Evolutionary conservation across 2,329 filamentous ascomycete species (phyloP), one percentile per base, ranked within the genome.

Genomic region (Aspergillus sp.): DNA sequence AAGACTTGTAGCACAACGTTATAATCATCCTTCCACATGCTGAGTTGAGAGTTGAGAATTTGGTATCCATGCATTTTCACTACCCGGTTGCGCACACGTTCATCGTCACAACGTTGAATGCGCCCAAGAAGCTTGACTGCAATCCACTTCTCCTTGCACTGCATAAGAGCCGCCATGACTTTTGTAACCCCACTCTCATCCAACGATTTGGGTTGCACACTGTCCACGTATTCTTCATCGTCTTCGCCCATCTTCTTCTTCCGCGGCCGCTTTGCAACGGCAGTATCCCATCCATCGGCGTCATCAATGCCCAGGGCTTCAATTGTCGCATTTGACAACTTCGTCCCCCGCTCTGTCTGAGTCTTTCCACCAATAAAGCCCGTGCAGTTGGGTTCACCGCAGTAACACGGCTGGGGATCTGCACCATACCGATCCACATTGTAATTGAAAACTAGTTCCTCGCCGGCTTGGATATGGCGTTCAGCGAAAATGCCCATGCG

Each of bases 61-160:
- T 93, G 90, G 73, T 99, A 99, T 52, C 93, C 95, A 79, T 98
- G 95, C 89, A 98, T 96, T 68, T 91, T 90, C 70, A 97, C 90
- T 40, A 98, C 92, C 52, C 89, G 87, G 74, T 95, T 90, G 60
- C 90, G 86, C 56, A 97, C 91, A 62, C 87, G 87, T 69, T 96
- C 91, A 66, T 97, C 92, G 49, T 93, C 85, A 70, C 90, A 93
- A 41, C 85, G 84, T 75, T 96, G 91, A 61, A 99, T 92, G 52
- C 95, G 93, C 65, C 88, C 85, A 59, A 99, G 84, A 56, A 99
- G 81, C 77, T 98, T 98, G 76, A 97, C 92, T 3, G 91, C 92
- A 74, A 99, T 97, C 95, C 95, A 99, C 76, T 97, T 97, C 81
- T 99, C 95, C 76, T 96, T 96, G 82, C 91, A 96, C 74, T 97